These are phyloP conservation scores for Aspergillus sp. DNA, from an alignment of 2,329 filamentous ascomycete species.

Conservation along the genomic window DNA sequence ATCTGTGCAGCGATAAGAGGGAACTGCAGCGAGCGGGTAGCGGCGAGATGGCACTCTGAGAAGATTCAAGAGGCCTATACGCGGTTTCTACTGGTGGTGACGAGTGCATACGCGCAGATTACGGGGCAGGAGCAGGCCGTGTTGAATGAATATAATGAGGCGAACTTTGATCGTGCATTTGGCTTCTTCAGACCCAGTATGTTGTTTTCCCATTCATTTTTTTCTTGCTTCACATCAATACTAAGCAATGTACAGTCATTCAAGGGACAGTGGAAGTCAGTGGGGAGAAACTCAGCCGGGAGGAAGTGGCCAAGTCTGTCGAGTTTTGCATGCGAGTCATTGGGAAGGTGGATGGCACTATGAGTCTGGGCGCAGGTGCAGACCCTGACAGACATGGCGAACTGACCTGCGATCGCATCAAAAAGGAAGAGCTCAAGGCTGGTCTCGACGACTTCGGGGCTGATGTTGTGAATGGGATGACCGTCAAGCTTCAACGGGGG, in stretches of 20 bases:
- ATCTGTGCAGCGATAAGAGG: constrained; percentile 43
- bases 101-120: constrained; percentile 45
- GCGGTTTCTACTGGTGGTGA: constrained; percentile 48
- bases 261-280: neutral
- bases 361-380: too few relatives aligned
- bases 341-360: neutral
- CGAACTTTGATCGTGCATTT: constrained; percentile 13
- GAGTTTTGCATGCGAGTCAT: neutral
- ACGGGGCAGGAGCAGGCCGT: constrained; percentile 38
- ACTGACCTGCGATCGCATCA: too few relatives aligned
- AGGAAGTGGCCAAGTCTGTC: neutral
- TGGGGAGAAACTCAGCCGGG: neutral
- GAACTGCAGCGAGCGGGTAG: constrained; percentile 39
- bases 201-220: too few relatives aligned
- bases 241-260: neutral
- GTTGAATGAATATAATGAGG: constrained; percentile 44
- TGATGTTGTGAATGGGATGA: too few relatives aligned
- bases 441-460: too few relatives aligned
- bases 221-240: too few relatives aligned
- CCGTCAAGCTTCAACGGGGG: too few relatives aligned
- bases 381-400: too few relatives aligned
- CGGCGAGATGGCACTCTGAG: constrained; percentile 43
- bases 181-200: neutral
- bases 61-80: constrained; percentile 50
- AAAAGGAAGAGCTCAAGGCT: too few relatives aligned